phyloP scores from a whole-genome alignment of 2,329 filamentous ascomycete species.

The Fusarium setosum region DNA sequence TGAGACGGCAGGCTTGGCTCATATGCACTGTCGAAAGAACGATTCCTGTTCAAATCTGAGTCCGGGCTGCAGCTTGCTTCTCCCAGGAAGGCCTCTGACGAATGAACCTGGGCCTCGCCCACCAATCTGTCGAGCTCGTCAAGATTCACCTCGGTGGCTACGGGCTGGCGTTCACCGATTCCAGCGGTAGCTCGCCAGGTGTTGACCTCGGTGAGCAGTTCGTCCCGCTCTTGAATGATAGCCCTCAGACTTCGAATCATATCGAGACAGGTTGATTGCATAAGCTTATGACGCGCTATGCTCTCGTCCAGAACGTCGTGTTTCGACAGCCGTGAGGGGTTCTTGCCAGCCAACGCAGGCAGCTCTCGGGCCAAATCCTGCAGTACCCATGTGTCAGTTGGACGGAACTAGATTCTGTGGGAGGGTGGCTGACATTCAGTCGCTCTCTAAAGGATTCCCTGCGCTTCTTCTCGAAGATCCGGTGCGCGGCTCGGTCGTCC shows the following conservation, averaged over 20 bases:
- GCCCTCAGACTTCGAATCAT: conserved; percentile 28
- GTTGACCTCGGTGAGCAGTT: conserved; percentile 45
- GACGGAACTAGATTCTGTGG: accelerated
- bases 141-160: not conserved
- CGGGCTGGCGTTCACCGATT: conserved; percentile 9
- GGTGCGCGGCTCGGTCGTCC: conserved; percentile 54
- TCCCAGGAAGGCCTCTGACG: accelerated
- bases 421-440: conserved; percentile 45
- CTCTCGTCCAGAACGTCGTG: conserved; percentile 53
- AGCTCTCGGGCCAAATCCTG: conserved; percentile 51
- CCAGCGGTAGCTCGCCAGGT: conserved; percentile 16
- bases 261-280: conserved; percentile 34
- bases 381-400: not conserved
- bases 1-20: not conserved
- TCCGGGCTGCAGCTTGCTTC: not conserved
- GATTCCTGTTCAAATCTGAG: not conserved
- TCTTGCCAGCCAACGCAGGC: conserved; percentile 47
- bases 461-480: conserved; percentile 53
- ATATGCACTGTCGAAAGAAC: no score
- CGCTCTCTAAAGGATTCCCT: conserved; percentile 55
- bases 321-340: conserved; percentile 52
- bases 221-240: conserved; percentile 43
- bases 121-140: not conserved
- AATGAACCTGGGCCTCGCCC: not conserved
- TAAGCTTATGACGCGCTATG: conserved; percentile 45